Conservation (phyloP, 1,284 basidiomycete genomes). For the Tremellales sp. region DNA sequence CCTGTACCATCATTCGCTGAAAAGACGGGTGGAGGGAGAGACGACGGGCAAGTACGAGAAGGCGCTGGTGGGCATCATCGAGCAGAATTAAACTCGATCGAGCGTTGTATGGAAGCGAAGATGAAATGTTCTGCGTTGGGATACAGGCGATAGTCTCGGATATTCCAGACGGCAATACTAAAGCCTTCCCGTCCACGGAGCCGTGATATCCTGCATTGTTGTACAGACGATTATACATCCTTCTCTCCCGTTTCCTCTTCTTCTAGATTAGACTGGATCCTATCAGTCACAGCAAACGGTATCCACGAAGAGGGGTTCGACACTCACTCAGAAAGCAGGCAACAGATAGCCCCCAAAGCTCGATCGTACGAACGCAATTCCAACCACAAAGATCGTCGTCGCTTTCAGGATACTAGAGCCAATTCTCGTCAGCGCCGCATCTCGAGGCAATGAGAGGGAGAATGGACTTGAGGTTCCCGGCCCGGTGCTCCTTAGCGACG, state of each 20-base stretch:
- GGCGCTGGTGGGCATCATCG: slow-evolving; percentile 34
- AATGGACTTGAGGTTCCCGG: neutral
- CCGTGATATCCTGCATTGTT: neutral
- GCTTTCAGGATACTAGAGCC: neutral
- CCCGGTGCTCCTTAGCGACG: neutral
- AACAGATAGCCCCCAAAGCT: neutral
- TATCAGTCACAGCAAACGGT: neutral
- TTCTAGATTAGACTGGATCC: no score
- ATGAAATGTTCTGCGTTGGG: neutral
- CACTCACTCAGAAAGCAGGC: neutral
- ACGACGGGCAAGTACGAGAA: slow-evolving; percentile 48
- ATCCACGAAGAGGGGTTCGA: neutral
- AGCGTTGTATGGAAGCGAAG: neutral
- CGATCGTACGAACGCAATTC: neutral
- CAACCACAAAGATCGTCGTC: neutral
- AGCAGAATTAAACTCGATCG: slow-evolving; percentile 22
- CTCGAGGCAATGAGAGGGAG: neutral
- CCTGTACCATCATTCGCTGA: slow-evolving; percentile 35
- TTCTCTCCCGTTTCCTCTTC: no score
- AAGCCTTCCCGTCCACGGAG: neutral
- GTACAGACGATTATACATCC: neutral
- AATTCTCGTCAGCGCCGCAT: neutral
- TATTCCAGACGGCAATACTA: slow-evolving; percentile 1
- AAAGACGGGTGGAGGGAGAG: slow-evolving; percentile 44
- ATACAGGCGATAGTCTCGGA: neutral